Evolutionary conservation across 306 rosid genomes (phyloP).

Genomic region (Dalbergia cultrata): DNA sequence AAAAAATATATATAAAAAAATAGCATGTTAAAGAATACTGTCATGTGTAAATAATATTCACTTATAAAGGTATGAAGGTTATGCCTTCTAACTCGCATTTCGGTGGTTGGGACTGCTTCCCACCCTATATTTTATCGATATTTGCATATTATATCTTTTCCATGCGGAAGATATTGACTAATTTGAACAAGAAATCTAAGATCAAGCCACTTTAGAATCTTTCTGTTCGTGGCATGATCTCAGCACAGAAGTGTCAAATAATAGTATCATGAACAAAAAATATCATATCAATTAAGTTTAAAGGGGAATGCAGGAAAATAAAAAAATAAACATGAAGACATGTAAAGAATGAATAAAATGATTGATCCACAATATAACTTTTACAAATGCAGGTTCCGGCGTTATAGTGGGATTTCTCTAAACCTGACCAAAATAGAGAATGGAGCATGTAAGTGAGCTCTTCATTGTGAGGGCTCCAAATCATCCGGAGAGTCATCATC

Average conservation of each 20-base stretch:
- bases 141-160: neutral
- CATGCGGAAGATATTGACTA: neutral
- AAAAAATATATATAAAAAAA: no score
- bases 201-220: neutral
- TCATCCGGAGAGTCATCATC: constrained; percentile 61
- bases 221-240: neutral
- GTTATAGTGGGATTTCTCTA: constrained; percentile 37
- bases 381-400: constrained; percentile 45
- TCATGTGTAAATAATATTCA: no score
- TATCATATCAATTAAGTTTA: neutral
- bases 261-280: neutral
- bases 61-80: no score
- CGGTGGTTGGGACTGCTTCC: no score
- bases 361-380: constrained; percentile 42
- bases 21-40: no score
- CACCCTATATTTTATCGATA: no score
- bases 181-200: neutral
- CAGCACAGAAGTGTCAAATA: constrained; percentile 1
- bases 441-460: constrained; percentile 31
- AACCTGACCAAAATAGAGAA: constrained; percentile 38
- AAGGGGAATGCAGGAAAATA: neutral
- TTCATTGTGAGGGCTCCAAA: constrained; percentile 63
- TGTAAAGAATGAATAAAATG: constrained; percentile 79
- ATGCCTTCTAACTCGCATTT: no score
- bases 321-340: constrained; percentile 29